These are phyloP conservation scores for Aspergillus sp. DNA, from an alignment of 2,329 filamentous ascomycete genomes.

Conservation along the genomic window DNA sequence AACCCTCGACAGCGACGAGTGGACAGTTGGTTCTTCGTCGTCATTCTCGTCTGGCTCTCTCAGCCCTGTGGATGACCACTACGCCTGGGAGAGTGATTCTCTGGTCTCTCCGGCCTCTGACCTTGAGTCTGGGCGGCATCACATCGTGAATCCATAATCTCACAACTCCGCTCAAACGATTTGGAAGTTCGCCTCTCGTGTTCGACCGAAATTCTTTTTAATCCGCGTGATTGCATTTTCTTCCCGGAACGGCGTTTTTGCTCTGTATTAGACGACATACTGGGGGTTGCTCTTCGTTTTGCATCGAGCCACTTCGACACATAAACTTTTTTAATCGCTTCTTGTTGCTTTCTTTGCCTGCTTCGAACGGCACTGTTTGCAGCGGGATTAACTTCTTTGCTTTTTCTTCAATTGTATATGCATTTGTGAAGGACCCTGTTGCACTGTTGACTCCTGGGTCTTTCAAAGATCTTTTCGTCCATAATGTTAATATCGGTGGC, in stretches of 20 bases:
- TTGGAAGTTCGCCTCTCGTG: constrained; percentile 1
- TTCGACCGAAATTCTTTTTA: constrained; percentile 6
- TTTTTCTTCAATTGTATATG: constrained; percentile 32
- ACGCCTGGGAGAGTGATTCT: constrained; percentile 39
- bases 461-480: constrained; percentile 21
- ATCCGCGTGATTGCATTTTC: constrained; percentile 22
- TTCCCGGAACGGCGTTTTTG: constrained; percentile 28
- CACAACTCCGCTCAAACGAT: background rate
- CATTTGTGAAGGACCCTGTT: constrained; percentile 10
- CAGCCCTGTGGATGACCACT: constrained; percentile 56
- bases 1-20: constrained; percentile 72
- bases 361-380: constrained; percentile 13
- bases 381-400: constrained; percentile 12
- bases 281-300: constrained; percentile 20
- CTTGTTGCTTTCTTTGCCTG: constrained; percentile 14
- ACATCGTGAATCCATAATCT: constrained; percentile 14
- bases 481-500: constrained; percentile 37
- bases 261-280: constrained; percentile 27
- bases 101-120: constrained; percentile 31
- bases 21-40: constrained; percentile 81
- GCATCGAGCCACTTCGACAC: constrained; percentile 35
- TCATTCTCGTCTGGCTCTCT: constrained; percentile 60
- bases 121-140: constrained; percentile 33
- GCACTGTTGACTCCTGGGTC: background rate
- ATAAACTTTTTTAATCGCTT: constrained; percentile 32